Percentiles rank a stretch among this genome's conserved stretches.
These are phyloP conservation scores for Boechera stricta DNA, from an alignment of 345 rosid genomes.

Conservation along the genomic window DNA sequence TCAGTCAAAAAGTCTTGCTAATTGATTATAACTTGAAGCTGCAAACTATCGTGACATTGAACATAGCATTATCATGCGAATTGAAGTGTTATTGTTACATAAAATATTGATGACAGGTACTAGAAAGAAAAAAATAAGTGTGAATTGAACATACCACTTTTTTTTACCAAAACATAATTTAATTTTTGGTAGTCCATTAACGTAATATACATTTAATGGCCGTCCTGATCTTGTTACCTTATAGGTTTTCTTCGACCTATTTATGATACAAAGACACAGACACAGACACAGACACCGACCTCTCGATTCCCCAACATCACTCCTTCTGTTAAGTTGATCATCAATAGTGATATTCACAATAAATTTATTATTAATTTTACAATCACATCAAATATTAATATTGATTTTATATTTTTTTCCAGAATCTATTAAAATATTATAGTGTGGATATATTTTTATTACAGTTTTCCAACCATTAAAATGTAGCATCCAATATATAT, in stretches of 20 bases:
- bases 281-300: conserved; percentile 14
- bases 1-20: not conserved
- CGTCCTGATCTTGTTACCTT: conserved; percentile 23
- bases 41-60: not conserved
- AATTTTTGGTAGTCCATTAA: conserved; percentile 5
- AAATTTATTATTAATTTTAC: not conserved
- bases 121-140: not conserved
- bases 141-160: too few species aligned
- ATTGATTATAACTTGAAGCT: not conserved
- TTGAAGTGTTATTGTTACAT: not conserved
- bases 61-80: conserved; percentile 10
- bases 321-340: conserved; percentile 17
- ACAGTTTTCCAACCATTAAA: not conserved
- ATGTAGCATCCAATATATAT: not conserved
- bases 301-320: conserved; percentile 17
- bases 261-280: not conserved
- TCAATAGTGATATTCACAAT: conserved; percentile 8
- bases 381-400: conserved; percentile 21
- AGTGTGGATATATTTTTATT: not conserved
- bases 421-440: not conserved
- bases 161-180: not conserved
- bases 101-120: not conserved
- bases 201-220: not conserved
- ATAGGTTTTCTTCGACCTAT: conserved; percentile 14
- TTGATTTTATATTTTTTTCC: not conserved